A percentile compares a stretch with the other conserved stretches of the same genome.
phyloP scores from a whole-genome alignment of 257 asterid species.

The Solanum corneliomulleri region DNA sequence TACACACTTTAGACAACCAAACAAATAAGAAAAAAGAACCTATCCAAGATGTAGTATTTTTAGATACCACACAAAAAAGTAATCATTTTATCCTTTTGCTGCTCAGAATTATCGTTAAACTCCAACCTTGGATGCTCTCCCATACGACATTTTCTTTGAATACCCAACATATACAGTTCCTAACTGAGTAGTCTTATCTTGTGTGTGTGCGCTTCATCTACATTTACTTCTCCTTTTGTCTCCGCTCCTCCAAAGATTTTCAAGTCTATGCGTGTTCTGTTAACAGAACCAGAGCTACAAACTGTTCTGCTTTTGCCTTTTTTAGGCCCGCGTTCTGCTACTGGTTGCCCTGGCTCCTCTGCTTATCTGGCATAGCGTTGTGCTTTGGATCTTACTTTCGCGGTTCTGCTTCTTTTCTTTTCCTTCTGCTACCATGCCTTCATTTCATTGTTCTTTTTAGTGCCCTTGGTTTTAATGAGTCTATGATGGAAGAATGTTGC shows the following conservation, averaged over 20 bases:
- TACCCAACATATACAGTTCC: not conserved
- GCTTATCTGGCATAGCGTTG: not conserved
- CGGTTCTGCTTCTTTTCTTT: not conserved
- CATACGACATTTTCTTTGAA: not conserved
- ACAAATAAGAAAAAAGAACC: not conserved
- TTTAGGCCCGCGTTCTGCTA: not conserved
- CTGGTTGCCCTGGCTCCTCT: not conserved
- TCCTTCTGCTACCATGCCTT: not conserved
- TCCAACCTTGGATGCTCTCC: not conserved
- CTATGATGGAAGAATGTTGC: not conserved
- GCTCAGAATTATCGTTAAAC: not conserved
- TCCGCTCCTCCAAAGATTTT: not conserved
- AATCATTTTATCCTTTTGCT: not conserved
- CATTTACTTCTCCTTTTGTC: not conserved
- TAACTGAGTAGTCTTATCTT: not conserved
- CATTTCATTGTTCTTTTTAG: not conserved
- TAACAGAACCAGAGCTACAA: not conserved
- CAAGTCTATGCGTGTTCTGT: not conserved
- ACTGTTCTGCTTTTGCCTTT: not conserved
- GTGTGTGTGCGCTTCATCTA: not conserved
- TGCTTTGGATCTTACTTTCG: not conserved
- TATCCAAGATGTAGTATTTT: not conserved
- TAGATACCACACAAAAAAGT: not conserved
- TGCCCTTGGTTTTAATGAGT: not conserved
- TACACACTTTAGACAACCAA: not conserved